Conservation (phyloP, 2,329 filamentous ascomycete species). For the Ceratocystis alfenasii region DNA sequence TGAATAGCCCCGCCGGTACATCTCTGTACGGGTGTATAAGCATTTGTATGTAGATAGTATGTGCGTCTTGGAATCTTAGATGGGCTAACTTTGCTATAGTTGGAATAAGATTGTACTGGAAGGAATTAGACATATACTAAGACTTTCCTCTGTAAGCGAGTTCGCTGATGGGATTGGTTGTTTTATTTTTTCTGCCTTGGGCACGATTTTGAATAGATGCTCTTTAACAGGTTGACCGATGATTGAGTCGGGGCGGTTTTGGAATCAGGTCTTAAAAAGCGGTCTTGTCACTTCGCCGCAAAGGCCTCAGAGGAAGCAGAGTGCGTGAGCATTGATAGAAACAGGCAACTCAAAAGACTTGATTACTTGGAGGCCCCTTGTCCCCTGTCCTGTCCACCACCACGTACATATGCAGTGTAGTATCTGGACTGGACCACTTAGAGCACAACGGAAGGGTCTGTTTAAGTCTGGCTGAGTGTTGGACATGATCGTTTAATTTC, state of each 20-base stretch:
- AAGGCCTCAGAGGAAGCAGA: slow-evolving; percentile 2
- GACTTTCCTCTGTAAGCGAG: neutral
- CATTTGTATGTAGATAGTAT: neutral
- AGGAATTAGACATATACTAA: neutral
- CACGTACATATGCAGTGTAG: neutral
- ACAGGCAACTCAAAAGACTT: neutral
- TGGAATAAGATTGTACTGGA: neutral
- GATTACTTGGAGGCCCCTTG: slow-evolving; percentile 4
- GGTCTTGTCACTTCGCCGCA: neutral
- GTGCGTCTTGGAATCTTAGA: neutral
- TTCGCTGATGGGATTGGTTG: neutral
- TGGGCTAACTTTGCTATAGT: neutral
- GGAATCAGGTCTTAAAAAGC: slow-evolving; percentile 5
- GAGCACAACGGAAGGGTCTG: neutral
- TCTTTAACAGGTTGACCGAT: neutral
- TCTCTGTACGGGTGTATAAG: neutral
- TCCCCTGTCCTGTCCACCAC: slow-evolving; percentile 1
- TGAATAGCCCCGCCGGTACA: neutral
- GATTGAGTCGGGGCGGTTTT: neutral
- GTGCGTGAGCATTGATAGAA: neutral
- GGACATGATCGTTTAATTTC: neutral
- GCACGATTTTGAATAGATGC: neutral
- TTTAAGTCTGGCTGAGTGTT: neutral
- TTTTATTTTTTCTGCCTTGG: neutral
- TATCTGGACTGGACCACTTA: neutral